These are phyloP conservation scores for Trametes elegans DNA, from an alignment of 768 basidiomycete genomes.

Conservation along the genomic window DNA sequence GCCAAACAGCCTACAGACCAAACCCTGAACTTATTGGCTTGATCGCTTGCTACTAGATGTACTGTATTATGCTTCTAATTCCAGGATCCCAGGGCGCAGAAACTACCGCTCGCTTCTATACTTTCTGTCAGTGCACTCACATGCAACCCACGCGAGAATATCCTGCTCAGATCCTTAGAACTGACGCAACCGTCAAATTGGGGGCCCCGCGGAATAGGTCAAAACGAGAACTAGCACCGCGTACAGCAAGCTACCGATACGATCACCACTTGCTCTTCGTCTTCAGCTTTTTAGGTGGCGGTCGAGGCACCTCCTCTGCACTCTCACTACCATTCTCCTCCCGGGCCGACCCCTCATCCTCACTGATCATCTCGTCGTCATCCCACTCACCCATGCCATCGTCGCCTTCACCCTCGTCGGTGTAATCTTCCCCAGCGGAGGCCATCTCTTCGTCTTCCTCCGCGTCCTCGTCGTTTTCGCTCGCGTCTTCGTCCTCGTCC, in stretches of 20 bases:
- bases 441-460: slow-evolving; percentile 53
- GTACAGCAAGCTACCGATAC: background rate
- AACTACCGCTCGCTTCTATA: too few species aligned
- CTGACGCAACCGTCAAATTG: too few species aligned
- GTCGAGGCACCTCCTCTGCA: slow-evolving; percentile 42
- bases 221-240: background rate
- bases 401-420: slow-evolving; percentile 34
- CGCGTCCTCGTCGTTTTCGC: slow-evolving; percentile 38
- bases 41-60: background rate
- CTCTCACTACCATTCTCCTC: slow-evolving; percentile 46
- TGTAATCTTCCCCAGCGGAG: slow-evolving; percentile 45
- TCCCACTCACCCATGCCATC: slow-evolving; percentile 29
- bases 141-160: too few species aligned
- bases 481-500: slow-evolving; percentile 38
- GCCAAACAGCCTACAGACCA: background rate
- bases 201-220: too few species aligned
- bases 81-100: too few species aligned
- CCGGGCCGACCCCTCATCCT: slow-evolving; percentile 42
- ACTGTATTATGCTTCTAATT: slow-evolving; percentile 7
- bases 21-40: slow-evolving; percentile 1
- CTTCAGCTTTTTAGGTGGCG: slow-evolving; percentile 56
- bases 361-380: slow-evolving; percentile 57
- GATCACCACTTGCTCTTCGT: slow-evolving; percentile 44
- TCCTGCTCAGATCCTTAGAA: too few species aligned
- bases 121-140: too few species aligned